Conservation (phyloP, 225 moss, liverwort and hornwort genomes). For the Marchantia polymorpha region DNA sequence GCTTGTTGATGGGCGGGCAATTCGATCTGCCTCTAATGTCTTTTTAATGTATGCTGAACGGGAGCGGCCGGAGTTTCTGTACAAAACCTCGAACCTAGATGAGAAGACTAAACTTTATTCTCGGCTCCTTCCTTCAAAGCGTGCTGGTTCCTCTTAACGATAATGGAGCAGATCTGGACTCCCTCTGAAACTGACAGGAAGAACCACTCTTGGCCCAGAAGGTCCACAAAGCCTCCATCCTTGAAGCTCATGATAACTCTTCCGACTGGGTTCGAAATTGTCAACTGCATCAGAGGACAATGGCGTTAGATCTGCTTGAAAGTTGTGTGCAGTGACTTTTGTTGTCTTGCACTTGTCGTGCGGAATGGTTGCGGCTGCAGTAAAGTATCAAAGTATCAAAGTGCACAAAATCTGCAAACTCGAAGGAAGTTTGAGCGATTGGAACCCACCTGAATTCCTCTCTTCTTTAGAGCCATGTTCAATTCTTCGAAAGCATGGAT, state of each 20-base stretch:
- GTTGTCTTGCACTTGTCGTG: not conserved
- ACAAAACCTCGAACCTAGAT: too few species aligned
- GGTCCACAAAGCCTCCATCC: slow-evolving; percentile 30
- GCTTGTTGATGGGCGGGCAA: too few species aligned
- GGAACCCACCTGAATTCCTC: slow-evolving; percentile 49
- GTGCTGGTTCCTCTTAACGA: slow-evolving; percentile 16
- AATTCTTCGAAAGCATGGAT: slow-evolving; percentile 55
- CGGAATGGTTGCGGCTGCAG: too few species aligned
- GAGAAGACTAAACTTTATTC: not conserved
- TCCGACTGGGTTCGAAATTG: slow-evolving; percentile 46
- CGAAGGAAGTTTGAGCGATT: too few species aligned
- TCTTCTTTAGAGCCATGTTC: slow-evolving; percentile 33
- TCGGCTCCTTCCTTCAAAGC: not conserved
- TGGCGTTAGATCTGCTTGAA: too few species aligned
- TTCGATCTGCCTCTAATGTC: too few species aligned
- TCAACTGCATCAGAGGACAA: slow-evolving; percentile 30
- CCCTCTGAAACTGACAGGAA: slow-evolving; percentile 48
- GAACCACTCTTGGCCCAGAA: slow-evolving; percentile 52
- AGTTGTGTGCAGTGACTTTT: not conserved
- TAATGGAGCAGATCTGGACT: slow-evolving; percentile 24
- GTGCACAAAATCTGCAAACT: too few species aligned
- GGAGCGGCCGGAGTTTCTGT: too few species aligned
- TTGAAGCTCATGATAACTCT: slow-evolving; percentile 34
- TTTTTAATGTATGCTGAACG: too few species aligned
- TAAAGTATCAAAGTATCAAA: too few species aligned